A percentile compares a stretch with the other conserved stretches of the same genome.
Conservation (phyloP, 2,329 filamentous ascomycete genomes). For the Neocucurbitaria cava region DNA sequence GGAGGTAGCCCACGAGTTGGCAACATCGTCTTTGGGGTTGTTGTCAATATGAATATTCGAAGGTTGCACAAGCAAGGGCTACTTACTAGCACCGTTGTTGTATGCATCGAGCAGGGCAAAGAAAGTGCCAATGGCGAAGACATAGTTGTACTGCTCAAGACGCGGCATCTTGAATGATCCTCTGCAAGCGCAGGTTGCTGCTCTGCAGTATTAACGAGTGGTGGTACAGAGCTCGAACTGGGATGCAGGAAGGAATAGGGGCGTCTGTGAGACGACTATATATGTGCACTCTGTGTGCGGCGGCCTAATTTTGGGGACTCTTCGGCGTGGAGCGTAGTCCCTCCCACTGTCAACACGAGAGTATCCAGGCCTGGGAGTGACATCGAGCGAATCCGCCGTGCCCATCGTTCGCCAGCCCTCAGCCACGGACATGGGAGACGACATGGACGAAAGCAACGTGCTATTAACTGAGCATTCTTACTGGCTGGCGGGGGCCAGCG, state of each 20-base stretch:
- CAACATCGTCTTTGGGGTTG: slow-evolving; percentile 73
- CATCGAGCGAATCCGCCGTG: slow-evolving; percentile 14
- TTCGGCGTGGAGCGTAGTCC: slow-evolving; percentile 14
- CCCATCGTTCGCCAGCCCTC: slow-evolving; percentile 8
- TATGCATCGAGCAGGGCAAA: slow-evolving; percentile 79
- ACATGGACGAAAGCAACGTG: slow-evolving; percentile 22
- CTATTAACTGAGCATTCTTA: slow-evolving; percentile 12
- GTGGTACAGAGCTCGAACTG: slow-evolving; percentile 23
- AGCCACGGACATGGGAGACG: slow-evolving; percentile 16
- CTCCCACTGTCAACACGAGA: slow-evolving; percentile 11
- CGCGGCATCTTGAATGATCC: slow-evolving; percentile 25
- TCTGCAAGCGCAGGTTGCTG: slow-evolving; percentile 20
- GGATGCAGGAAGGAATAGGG: slow-evolving; percentile 15
- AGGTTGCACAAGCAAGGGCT: background rate
- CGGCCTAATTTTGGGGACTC: slow-evolving; percentile 11
- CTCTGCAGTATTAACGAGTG: slow-evolving; percentile 16
- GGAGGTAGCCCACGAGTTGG: slow-evolving; percentile 82
- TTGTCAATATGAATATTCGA: slow-evolving; percentile 11
- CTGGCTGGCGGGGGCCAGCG: slow-evolving; percentile 13
- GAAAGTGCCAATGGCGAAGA: slow-evolving; percentile 77
- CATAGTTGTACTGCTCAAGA: slow-evolving; percentile 64
- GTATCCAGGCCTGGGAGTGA: slow-evolving; percentile 18
- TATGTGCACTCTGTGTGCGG: slow-evolving; percentile 21
- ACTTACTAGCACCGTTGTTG: slow-evolving; percentile 80
- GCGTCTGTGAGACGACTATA: slow-evolving; percentile 25